These are phyloP conservation scores for Lepidium didymum DNA, from an alignment of 345 rosid species.

Conservation along the genomic window DNA sequence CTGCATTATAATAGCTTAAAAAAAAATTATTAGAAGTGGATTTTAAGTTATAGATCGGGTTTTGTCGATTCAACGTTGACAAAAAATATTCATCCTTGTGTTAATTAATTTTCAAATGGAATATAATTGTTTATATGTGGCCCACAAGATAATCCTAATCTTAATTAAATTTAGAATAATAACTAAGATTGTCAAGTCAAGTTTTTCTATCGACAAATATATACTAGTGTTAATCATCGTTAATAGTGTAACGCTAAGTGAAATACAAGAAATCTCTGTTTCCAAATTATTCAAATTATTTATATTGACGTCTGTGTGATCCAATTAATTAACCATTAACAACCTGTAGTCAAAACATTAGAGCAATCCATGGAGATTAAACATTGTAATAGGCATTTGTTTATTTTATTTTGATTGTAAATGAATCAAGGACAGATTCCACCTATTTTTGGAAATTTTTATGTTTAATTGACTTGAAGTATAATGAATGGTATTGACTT, in stretches of 20 bases:
- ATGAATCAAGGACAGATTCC: too few species aligned
- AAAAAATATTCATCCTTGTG: background rate
- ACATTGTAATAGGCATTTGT: too few species aligned
- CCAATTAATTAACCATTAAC: background rate
- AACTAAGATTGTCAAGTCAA: background rate
- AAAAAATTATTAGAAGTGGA: too few species aligned
- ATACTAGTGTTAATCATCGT: background rate
- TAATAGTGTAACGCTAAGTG: background rate
- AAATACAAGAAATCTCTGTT: too few species aligned
- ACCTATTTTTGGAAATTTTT: too few species aligned
- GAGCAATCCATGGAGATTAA: too few species aligned
- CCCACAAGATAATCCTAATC: background rate
- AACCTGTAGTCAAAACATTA: background rate
- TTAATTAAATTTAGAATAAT: background rate
- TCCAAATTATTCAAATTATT: too few species aligned
- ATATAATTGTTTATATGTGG: too few species aligned
- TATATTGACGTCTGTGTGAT: background rate
- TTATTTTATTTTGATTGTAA: background rate
- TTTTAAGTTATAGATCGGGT: too few species aligned
- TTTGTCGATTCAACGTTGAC: too few species aligned
- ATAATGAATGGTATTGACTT: background rate
- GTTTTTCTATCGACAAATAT: background rate
- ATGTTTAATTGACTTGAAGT: slow-evolving; percentile 41
- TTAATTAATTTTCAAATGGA: background rate
- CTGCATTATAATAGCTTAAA: too few species aligned